phyloP scores from a whole-genome alignment of 2,329 filamentous ascomycete species.

The Lasiodiplodia sp. region DNA sequence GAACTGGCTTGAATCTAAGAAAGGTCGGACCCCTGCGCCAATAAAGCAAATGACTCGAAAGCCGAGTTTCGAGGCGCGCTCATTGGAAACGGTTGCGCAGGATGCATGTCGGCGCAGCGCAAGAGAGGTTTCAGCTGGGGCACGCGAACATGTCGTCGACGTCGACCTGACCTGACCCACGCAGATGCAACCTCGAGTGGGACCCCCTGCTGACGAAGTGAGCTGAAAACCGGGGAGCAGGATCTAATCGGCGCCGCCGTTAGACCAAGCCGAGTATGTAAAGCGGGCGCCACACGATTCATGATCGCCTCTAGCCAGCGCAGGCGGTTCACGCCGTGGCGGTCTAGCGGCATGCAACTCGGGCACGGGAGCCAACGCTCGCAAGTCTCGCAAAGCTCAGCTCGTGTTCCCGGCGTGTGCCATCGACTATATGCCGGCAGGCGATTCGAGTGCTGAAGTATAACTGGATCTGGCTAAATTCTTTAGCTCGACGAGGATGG shows the following conservation, averaged over 20 bases:
- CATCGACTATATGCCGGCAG: conserved; percentile 1
- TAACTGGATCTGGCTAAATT: conserved; percentile 7
- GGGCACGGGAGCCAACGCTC: conserved; percentile 23
- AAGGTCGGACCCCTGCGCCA: conserved; percentile 15
- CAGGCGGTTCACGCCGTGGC: conserved; percentile 22
- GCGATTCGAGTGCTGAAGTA: conserved; percentile 11
- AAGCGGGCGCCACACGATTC: conserved; percentile 24
- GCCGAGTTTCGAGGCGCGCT: conserved; percentile 11
- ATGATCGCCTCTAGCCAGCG: conserved; percentile 17
- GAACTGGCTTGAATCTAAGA: conserved; percentile 17
- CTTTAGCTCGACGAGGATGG: conserved; percentile 13
- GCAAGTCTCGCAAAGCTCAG: conserved; percentile 24
- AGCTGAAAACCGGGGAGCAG: conserved; percentile 25
- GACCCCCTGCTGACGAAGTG: not conserved
- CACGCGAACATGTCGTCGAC: conserved; percentile 13
- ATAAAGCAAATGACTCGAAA: conserved; percentile 26
- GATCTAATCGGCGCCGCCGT: conserved; percentile 28
- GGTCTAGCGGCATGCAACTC: conserved; percentile 11
- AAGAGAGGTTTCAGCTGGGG: conserved; percentile 17
- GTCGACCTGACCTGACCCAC: conserved; percentile 15
- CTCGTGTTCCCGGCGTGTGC: conserved; percentile 7
- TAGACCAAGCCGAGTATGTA: conserved; percentile 9
- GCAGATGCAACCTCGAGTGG: conserved; percentile 24
- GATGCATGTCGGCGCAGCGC: conserved; percentile 11
- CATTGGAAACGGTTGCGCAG: conserved; percentile 16